Conservation (phyloP, 768 basidiomycete species). For the Fibroporia radiculosa region DNA sequence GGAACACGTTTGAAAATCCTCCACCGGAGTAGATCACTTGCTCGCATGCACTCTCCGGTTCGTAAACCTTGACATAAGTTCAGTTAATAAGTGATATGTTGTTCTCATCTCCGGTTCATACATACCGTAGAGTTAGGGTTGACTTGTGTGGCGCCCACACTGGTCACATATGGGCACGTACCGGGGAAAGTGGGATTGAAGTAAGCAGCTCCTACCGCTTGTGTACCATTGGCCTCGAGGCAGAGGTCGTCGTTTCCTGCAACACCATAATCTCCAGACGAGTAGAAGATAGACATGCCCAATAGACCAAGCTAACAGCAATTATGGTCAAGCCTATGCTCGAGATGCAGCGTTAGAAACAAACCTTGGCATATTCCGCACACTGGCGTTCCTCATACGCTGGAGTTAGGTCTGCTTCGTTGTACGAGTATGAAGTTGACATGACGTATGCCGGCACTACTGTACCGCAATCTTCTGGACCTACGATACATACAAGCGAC, state of each 20-base stretch:
- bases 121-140: slow-evolving; percentile 22
- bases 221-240: slow-evolving; percentile 22
- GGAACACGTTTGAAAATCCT: slow-evolving; percentile 34
- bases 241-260: slow-evolving; percentile 27
- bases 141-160: slow-evolving; percentile 31
- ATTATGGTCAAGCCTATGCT: not conserved
- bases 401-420: slow-evolving; percentile 28
- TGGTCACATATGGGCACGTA: slow-evolving; percentile 34
- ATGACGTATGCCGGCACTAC: slow-evolving; percentile 29
- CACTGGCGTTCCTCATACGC: slow-evolving; percentile 35
- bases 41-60: slow-evolving; percentile 32
- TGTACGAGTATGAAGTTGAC: slow-evolving; percentile 32
- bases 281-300: slow-evolving; percentile 33
- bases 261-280: slow-evolving; percentile 40
- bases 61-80: slow-evolving; percentile 17
- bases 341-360: not conserved
- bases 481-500: not conserved
- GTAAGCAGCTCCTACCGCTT: not conserved
- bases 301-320: slow-evolving; percentile 21
- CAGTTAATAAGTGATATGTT: too few species aligned
- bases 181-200: slow-evolving; percentile 16
- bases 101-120: too few species aligned
- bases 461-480: slow-evolving; percentile 25
- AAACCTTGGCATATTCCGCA: slow-evolving; percentile 35
- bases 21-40: slow-evolving; percentile 31